Evolutionary conservation across 768 basidiomycete genomes (phyloP).

Genomic region (Collybia mongolica): DNA sequence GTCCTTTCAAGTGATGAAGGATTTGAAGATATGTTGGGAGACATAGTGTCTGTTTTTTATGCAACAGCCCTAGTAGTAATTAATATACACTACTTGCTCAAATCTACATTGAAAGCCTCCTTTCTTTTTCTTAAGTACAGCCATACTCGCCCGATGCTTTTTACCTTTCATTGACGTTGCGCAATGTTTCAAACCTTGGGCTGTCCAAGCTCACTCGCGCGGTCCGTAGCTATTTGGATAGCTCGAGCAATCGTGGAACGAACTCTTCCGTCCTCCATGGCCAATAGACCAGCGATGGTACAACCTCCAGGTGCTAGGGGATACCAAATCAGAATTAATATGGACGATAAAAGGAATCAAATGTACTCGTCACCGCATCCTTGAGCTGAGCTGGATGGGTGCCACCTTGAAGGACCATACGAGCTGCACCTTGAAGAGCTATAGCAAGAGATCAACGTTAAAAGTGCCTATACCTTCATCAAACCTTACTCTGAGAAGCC

Average conservation of each 20-base stretch:
- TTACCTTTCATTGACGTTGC: too few relatives aligned
- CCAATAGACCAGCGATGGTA: conserved; percentile 95
- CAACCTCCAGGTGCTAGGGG: conserved; percentile 90
- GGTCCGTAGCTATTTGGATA: conserved; percentile 91
- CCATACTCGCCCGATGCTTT: too few relatives aligned
- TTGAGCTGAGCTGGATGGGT: conserved; percentile 95
- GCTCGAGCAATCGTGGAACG: conserved; percentile 93
- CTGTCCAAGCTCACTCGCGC: conserved; percentile 83
- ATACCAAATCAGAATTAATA: neutral
- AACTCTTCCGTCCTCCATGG: conserved; percentile 91
- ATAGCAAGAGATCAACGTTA: conserved; percentile 8
- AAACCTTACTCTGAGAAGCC: conserved; percentile 83
- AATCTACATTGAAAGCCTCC: neutral
- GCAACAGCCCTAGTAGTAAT: neutral
- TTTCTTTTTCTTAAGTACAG: neutral
- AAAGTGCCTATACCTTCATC: neutral
- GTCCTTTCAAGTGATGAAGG: conserved; percentile 27
- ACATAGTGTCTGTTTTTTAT: conserved; percentile 12
- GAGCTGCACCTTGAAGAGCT: conserved; percentile 95
- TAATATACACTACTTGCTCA: neutral
- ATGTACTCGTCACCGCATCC: conserved; percentile 94
- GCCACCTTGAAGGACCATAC: conserved; percentile 90
- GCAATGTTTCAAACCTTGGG: conserved; percentile 42
- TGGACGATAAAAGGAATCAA: neutral
- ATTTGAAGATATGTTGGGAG: conserved; percentile 31